Percentiles rank a stretch among this genome's conserved stretches.
Evolutionary conservation across 1,139 yeast genomes (phyloP).

Genomic region (Candida sanyaensis): DNA sequence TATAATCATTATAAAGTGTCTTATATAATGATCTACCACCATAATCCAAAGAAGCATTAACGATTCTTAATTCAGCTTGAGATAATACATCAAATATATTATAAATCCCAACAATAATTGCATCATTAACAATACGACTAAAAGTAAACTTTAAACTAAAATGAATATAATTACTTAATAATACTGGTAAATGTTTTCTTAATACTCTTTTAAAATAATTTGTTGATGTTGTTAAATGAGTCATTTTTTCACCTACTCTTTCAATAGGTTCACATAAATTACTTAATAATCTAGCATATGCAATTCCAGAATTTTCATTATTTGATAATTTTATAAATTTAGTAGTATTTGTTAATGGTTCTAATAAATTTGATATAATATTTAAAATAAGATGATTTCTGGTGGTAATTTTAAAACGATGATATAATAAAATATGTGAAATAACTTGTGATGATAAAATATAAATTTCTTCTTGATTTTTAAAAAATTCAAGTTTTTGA

Average conservation of each 20-base stretch:
- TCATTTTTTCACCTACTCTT: conserved; percentile 10
- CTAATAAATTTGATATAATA: conserved; percentile 51
- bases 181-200: conserved; percentile 61
- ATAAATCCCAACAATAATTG: conserved; percentile 58
- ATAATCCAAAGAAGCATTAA: conserved; percentile 70
- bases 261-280: conserved; percentile 73
- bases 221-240: conserved; percentile 55
- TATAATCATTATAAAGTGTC: conserved; percentile 69
- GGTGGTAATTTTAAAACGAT: conserved; percentile 67
- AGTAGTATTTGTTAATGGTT: conserved; percentile 34
- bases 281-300: conserved; percentile 59
- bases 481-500: not conserved
- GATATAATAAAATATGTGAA: conserved; percentile 62
- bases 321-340: conserved; percentile 2
- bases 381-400: conserved; percentile 69
- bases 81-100: conserved; percentile 72
- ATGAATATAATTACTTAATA: conserved; percentile 59
- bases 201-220: conserved; percentile 57
- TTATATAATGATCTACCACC: conserved; percentile 72
- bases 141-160: conserved; percentile 54
- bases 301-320: conserved; percentile 32
- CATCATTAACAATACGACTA: conserved; percentile 48
- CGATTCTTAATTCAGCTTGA: conserved; percentile 59
- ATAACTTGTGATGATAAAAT: conserved; percentile 42
- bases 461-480: conserved; percentile 26